Base-by-base conservation (phyloP, 2,329 filamentous ascomycete species). In the Ceratocystis alfenasii region DNA sequence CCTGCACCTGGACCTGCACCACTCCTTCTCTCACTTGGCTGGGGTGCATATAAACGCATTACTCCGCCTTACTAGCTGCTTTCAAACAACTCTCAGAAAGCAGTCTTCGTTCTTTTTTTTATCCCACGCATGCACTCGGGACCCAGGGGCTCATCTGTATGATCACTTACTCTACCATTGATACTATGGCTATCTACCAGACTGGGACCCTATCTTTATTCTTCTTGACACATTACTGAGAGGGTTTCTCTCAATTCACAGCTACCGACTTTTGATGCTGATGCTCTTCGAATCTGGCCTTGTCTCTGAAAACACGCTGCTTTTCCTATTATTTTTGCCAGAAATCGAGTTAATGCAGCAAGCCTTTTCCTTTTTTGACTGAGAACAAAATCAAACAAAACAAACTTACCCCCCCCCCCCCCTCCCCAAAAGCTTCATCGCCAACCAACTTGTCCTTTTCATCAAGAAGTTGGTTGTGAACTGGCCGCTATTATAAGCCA, bases 61-160 rank as follows among this genome's bases (percentile, higher is more conserved):
- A 53, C 22, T 53, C 48, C 48, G 48, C 48, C 48, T 10, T 41
- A 12, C 36, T 41, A 15, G 10, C 36, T 41, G 36, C 20, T 25
- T 53, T 22, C 48, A 53, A 53, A 15, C 48, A 53, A 12, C 20
- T 12, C 57, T 20, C 57, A 33, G 20, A 61, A 61, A 61, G 28
- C 12, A 41, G 36, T 3, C 57, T n/a, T 33, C 57, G 10, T 61
- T 61, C 28, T 44, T 36, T 61, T 61, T 41, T 61, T 61, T 33
- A 61, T 61, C 36, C 3, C 20, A 33, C 48, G 22, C 20, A 48
- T 48, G 20, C 22, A 50, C 20, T 25, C 15, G 48, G 36, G 36
- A 41, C 36, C 48, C 20, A 53, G 48, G 48, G 48, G 22, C 48
- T 53, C 25, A 25, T 15, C 17, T 15, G 48, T 25, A 5, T 28